phyloP scores from a whole-genome alignment of 2,329 filamentous ascomycete species.

The Fusarium devonianum region DNA sequence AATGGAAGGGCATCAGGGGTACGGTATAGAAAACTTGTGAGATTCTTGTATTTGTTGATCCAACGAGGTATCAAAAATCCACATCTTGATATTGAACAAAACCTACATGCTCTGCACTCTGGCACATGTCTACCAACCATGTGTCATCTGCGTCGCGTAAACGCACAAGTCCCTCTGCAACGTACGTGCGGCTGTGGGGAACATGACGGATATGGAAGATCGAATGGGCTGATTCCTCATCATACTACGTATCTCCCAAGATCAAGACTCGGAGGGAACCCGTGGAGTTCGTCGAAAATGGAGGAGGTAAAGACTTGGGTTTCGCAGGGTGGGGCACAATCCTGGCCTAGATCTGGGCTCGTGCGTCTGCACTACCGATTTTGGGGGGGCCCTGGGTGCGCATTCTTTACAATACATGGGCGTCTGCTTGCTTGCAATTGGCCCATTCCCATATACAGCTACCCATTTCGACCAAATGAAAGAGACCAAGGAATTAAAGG shows the following conservation, averaged over 20 bases:
- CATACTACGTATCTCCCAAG: background rate
- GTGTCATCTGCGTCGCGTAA: no score
- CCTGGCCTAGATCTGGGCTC: conserved; percentile 1
- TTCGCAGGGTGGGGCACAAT: background rate
- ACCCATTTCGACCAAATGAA: background rate
- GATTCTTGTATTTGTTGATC: no score
- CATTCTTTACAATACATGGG: conserved; percentile 18
- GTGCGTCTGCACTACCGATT: background rate
- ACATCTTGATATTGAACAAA: no score
- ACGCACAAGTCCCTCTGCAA: background rate
- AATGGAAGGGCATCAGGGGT: no score
- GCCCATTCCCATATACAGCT: conserved; percentile 1
- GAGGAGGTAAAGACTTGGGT: conserved; percentile 4
- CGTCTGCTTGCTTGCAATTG: conserved; percentile 22
- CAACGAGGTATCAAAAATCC: no score
- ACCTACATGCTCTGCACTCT: no score
- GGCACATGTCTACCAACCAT: no score
- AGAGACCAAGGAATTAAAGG: conserved; percentile 3
- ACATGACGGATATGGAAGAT: background rate
- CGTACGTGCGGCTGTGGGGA: no score
- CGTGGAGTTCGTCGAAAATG: background rate
- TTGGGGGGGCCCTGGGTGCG: background rate
- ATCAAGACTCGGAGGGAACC: background rate
- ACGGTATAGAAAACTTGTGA: no score
- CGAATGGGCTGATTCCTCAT: background rate